These are phyloP conservation scores for Phytophthora multivora DNA, from an alignment of 352 stramenopile species.

Conservation along the genomic window DNA sequence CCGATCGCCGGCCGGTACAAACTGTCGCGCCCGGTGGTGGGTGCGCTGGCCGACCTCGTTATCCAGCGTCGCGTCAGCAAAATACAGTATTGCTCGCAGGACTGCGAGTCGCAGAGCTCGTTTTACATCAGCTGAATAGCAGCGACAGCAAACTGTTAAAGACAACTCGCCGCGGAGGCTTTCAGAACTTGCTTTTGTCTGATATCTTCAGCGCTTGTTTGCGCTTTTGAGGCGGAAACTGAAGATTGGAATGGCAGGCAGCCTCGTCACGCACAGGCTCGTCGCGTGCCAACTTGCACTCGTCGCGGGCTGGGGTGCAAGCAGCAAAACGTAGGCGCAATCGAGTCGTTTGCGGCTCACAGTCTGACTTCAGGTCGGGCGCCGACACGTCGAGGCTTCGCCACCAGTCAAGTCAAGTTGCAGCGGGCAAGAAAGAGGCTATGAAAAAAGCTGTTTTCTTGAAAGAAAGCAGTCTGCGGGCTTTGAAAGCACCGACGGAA, in stretches of 20 bases:
- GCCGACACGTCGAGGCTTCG: neutral
- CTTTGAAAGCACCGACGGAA: conserved; percentile 12
- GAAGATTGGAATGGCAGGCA: conserved; percentile 28
- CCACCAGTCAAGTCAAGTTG: conserved; percentile 16
- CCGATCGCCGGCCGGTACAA: neutral
- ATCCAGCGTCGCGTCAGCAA: conserved; percentile 1
- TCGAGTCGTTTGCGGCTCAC: conserved; percentile 16
- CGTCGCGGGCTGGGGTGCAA: conserved; percentile 22
- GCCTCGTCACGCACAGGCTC: conserved; percentile 20
- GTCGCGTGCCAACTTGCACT: conserved; percentile 32
- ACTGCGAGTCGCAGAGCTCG: conserved; percentile 1
- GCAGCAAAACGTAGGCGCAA: conserved; percentile 18
- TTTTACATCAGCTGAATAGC: conserved; percentile 12
- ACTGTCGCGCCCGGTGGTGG: neutral
- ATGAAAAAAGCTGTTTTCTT: conserved; percentile 25
- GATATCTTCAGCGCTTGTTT: conserved; percentile 24
- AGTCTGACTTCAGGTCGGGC: neutral
- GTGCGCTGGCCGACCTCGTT: conserved; percentile 15
- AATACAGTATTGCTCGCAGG: neutral
- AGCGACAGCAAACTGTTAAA: too few species aligned
- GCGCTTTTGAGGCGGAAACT: conserved; percentile 12
- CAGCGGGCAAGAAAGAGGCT: conserved; percentile 7
- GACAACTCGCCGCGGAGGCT: neutral
- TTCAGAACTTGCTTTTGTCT: conserved; percentile 16
- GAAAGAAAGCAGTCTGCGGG: conserved; percentile 6